Conservation (phyloP, 2,329 filamentous ascomycete genomes). For the Fusarium sp. region DNA sequence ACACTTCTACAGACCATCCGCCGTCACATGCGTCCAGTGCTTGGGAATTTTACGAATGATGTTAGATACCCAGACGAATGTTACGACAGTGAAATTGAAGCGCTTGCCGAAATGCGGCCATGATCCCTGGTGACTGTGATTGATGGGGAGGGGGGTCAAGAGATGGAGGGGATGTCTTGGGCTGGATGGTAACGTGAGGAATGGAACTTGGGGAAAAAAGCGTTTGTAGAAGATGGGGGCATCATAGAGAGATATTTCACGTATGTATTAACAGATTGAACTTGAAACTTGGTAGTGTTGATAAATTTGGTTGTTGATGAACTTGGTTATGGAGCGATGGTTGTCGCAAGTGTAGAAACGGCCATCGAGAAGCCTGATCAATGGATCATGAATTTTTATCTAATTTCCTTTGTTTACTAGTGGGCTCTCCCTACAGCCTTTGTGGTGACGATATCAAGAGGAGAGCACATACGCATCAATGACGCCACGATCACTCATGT, state of each 20-base stretch:
- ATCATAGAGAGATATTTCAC: conserved; percentile 34
- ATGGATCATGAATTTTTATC: not conserved
- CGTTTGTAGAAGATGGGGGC: conserved; percentile 32
- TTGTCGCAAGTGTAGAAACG: not conserved
- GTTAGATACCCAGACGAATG: conserved; percentile 38
- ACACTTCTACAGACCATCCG: conserved; percentile 26
- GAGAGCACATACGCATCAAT: conserved; percentile 36
- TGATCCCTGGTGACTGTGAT: not conserved
- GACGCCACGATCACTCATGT: conserved; percentile 34
- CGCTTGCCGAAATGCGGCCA: not conserved
- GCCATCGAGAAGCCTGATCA: not conserved
- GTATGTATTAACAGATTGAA: conserved; percentile 21
- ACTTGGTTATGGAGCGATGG: not conserved
- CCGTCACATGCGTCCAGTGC: conserved; percentile 29
- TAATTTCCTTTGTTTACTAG: not conserved
- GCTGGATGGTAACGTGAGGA: not conserved
- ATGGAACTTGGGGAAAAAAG: conserved; percentile 15
- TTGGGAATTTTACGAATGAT: conserved; percentile 39
- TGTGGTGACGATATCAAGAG: conserved; percentile 24
- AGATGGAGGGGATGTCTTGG: not conserved
- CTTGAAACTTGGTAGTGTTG: not conserved
- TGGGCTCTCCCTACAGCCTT: not conserved
- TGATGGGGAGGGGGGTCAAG: not conserved
- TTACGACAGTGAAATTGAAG: conserved; percentile 15
- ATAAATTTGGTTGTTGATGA: not conserved